Percentiles rank a stretch among this genome's conserved stretches.
These are phyloP conservation scores for Tetradesmus obliquus DNA, from an alignment of 139 green algal species.

Conservation along the genomic window DNA sequence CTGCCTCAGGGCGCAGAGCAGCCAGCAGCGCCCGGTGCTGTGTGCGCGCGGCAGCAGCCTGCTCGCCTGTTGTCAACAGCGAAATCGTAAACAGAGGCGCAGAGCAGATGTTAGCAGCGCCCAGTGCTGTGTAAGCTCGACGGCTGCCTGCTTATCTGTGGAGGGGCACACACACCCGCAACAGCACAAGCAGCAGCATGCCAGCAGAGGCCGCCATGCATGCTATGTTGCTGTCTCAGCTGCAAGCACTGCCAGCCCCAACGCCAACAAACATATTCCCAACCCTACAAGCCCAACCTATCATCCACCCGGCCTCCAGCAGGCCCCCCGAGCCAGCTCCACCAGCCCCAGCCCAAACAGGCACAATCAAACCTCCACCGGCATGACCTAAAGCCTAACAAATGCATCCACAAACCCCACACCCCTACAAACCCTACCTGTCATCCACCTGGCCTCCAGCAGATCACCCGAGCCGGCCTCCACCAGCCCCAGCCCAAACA, in stretches of 20 bases:
- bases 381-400: too few species aligned
- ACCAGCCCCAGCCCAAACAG: slow-evolving; percentile 76
- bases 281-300: neutral
- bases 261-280: too few species aligned
- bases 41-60: slow-evolving; percentile 63
- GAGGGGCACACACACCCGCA: too few species aligned
- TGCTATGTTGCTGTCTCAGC: too few species aligned
- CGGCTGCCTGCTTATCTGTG: too few species aligned
- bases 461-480: slow-evolving; percentile 65
- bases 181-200: neutral
- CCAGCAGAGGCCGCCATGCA: too few species aligned
- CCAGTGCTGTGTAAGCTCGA: neutral
- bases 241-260: too few species aligned
- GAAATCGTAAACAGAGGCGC: neutral
- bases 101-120: neutral
- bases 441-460: slow-evolving; percentile 78
- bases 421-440: neutral
- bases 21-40: slow-evolving; percentile 69
- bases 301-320: slow-evolving; percentile 78
- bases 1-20: slow-evolving; percentile 83
- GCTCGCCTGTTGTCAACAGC: slow-evolving; percentile 49
- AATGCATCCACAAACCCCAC: too few species aligned
- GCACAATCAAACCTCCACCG: neutral
- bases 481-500: slow-evolving; percentile 74
- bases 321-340: slow-evolving; percentile 65